phyloP scores from a whole-genome alignment of 2,329 filamentous ascomycete genomes.

The Aspergillus sp. region DNA sequence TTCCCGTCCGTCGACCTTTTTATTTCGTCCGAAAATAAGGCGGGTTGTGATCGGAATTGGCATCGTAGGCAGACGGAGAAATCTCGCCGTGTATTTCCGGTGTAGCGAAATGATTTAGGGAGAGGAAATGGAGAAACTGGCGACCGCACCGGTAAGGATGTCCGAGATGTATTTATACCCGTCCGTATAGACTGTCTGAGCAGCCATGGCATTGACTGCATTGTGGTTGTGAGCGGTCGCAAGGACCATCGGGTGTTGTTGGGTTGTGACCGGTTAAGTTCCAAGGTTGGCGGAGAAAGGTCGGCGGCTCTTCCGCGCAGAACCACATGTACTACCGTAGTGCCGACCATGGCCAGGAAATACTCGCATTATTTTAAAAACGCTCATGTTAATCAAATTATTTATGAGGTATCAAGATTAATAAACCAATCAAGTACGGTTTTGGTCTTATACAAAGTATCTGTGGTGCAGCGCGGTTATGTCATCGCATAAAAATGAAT shows the following conservation, averaged over 20 bases:
- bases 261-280: slow-evolving; percentile 2
- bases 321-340: background rate
- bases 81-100: slow-evolving; percentile 23
- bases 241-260: slow-evolving; percentile 18
- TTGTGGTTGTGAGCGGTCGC: slow-evolving; percentile 29
- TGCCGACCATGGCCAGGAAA: no score
- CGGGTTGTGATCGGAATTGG: slow-evolving; percentile 36
- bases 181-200: slow-evolving; percentile 39
- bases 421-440: background rate
- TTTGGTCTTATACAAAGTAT: background rate
- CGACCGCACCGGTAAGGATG: slow-evolving; percentile 21
- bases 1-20: slow-evolving; percentile 1
- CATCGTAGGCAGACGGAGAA: slow-evolving; percentile 47
- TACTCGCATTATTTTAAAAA: no score
- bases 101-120: slow-evolving; percentile 22
- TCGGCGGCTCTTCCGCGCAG: slow-evolving; percentile 2
- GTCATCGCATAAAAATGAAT: background rate
- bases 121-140: slow-evolving; percentile 21
- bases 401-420: background rate
- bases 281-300: slow-evolving; percentile 10
- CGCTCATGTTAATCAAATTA: no score
- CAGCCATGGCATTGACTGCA: slow-evolving; percentile 43
- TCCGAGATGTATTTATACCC: slow-evolving; percentile 24
- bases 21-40: slow-evolving; percentile 26
- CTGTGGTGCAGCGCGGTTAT: background rate